Evolutionary conservation across 208 protist species (phyloP).

Genomic region (Vickermania ingenoplastis): DNA sequence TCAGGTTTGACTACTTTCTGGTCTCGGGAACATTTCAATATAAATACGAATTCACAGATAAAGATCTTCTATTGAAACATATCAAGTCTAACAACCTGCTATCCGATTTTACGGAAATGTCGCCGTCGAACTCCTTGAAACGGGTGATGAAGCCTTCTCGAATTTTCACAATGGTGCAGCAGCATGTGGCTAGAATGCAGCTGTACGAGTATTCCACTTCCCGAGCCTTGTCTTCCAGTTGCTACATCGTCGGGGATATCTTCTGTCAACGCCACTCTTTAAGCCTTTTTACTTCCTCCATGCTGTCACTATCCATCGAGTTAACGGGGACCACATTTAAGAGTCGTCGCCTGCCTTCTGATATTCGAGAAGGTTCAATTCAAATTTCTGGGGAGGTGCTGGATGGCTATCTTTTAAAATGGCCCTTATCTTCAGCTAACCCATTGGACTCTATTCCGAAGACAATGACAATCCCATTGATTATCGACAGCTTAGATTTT

Average conservation of each 20-base stretch:
- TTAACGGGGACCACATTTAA: neutral
- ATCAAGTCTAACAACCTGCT: slow-evolving; percentile 49
- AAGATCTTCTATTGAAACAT: slow-evolving; percentile 44
- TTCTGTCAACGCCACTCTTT: slow-evolving; percentile 58
- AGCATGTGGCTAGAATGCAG: slow-evolving; percentile 41
- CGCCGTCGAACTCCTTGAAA: slow-evolving; percentile 27
- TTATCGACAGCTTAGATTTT: neutral
- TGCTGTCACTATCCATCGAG: neutral
- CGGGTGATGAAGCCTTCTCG: slow-evolving; percentile 27
- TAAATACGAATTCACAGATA: slow-evolving; percentile 26
- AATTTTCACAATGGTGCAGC: slow-evolving; percentile 37
- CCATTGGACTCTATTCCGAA: slow-evolving; percentile 2
- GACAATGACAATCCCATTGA: neutral
- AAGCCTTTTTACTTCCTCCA: slow-evolving; percentile 30
- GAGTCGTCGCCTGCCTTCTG: neutral
- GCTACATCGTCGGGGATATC: slow-evolving; percentile 46
- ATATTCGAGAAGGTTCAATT: slow-evolving; percentile 19
- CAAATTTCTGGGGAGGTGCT: slow-evolving; percentile 33
- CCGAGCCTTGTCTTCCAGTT: slow-evolving; percentile 36
- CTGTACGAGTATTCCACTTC: slow-evolving; percentile 54
- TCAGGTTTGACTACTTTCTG: slow-evolving; percentile 71
- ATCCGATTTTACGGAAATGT: slow-evolving; percentile 50
- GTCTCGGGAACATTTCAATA: slow-evolving; percentile 45
- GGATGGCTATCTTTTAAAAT: slow-evolving; percentile 24
- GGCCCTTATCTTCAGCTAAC: slow-evolving; percentile 11